A percentile compares a stretch with the other conserved stretches of the same genome.
Evolutionary conservation across 2,329 filamentous ascomycete species (phyloP).

Genomic region (Nectriaceae sp.): DNA sequence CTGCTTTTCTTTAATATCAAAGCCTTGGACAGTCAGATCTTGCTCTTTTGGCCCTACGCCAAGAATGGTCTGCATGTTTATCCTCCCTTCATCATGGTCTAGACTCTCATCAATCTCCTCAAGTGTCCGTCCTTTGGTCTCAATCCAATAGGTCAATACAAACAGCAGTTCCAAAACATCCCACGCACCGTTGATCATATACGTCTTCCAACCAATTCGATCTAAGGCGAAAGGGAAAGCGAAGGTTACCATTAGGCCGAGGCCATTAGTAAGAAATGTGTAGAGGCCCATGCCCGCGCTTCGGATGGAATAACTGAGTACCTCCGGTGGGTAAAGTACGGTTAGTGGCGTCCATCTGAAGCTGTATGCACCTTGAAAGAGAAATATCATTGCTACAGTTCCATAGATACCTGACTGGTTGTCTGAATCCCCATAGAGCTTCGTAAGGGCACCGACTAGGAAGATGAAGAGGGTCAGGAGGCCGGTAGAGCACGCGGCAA

Average conservation of each 20-base stretch:
- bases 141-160: conserved; percentile 1
- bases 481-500: conserved; percentile 39
- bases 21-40: not conserved
- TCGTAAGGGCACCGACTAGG: conserved; percentile 51
- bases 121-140: conserved; percentile 1
- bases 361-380: conserved; percentile 28
- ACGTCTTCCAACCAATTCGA: conserved; percentile 25
- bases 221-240: conserved; percentile 22
- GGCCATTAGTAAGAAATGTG: conserved; percentile 1
- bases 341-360: conserved; percentile 29
- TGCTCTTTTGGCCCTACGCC: not conserved
- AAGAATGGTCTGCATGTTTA: not conserved
- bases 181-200: conserved; percentile 25
- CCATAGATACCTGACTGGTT: conserved; percentile 42
- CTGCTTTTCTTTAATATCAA: not conserved
- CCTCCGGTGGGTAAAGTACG: conserved; percentile 28
- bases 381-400: conserved; percentile 31
- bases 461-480: conserved; percentile 47
- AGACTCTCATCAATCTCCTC: conserved; percentile 1
- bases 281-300: conserved; percentile 36
- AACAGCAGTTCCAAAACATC: conserved; percentile 19
- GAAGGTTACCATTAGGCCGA: conserved; percentile 4
- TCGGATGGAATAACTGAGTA: conserved; percentile 28
- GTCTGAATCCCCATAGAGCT: conserved; percentile 30
- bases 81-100: no score